A percentile compares a stretch with the other conserved stretches of the same genome.
Evolutionary conservation across 306 rosid species (phyloP).

Genomic region (Potentilla sterilis): DNA sequence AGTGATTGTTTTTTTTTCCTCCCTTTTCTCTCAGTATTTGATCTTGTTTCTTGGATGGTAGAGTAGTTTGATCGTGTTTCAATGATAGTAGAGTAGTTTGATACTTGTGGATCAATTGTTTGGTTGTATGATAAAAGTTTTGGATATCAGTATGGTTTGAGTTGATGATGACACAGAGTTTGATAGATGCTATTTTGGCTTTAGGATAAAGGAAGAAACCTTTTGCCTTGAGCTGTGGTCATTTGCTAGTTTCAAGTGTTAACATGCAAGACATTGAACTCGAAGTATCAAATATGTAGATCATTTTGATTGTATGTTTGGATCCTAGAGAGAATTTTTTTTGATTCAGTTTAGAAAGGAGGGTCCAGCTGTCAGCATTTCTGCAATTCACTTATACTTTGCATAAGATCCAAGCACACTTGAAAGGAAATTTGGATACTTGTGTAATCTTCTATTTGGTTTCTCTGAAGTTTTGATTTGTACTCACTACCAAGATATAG

Average conservation of each 20-base stretch:
- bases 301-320: constrained; percentile 4
- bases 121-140: not conserved
- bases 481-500: not conserved
- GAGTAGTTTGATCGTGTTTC: not conserved
- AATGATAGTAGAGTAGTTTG: not conserved
- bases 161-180: constrained; percentile 13
- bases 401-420: not conserved
- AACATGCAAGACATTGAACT: not conserved
- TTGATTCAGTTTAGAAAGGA: not conserved
- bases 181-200: not conserved
- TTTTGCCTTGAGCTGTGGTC: not conserved
- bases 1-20: not conserved
- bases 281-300: not conserved
- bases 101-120: constrained; percentile 1
- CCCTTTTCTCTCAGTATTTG: not conserved
- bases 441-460: not conserved
- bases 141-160: not conserved
- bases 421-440: not conserved
- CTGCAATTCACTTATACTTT: constrained; percentile 6
- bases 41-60: not conserved
- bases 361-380: not conserved
- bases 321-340: not conserved
- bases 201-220: not conserved
- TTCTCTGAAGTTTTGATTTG: not conserved
- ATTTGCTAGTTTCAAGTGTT: not conserved